A percentile compares a stretch with the other conserved stretches of the same genome.
Conservation (phyloP, 768 basidiomycete genomes). For the Amanita thiersii region DNA sequence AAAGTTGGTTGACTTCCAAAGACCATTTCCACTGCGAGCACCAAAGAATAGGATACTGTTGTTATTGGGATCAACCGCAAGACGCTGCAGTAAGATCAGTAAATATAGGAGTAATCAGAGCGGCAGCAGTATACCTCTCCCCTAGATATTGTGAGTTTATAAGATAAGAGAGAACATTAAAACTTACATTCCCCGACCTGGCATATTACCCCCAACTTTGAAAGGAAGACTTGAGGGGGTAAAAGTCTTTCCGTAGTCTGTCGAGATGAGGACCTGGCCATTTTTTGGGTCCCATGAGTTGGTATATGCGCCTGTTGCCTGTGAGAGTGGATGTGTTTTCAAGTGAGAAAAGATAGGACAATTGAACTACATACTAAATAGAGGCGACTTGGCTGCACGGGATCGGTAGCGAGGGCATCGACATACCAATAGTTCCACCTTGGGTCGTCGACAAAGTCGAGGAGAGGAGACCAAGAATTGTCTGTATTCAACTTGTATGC, state of each 20-base stretch:
- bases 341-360: background rate
- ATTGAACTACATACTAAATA: slow-evolving; percentile 31
- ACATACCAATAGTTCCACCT: slow-evolving; percentile 56
- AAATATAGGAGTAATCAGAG: background rate
- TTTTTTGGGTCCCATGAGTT: slow-evolving; percentile 58
- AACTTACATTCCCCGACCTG: slow-evolving; percentile 52
- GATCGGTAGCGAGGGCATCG: slow-evolving; percentile 57
- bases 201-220: slow-evolving; percentile 67
- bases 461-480: slow-evolving; percentile 53
- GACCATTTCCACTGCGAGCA: slow-evolving; percentile 53
- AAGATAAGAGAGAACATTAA: slow-evolving; percentile 8
- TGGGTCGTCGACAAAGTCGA: slow-evolving; percentile 42
- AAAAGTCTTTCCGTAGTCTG: slow-evolving; percentile 49
- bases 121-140: slow-evolving; percentile 32
- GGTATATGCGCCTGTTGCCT: slow-evolving; percentile 56
- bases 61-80: slow-evolving; percentile 54
- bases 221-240: slow-evolving; percentile 45
- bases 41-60: slow-evolving; percentile 59
- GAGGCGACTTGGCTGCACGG: slow-evolving; percentile 44
- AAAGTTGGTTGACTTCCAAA: slow-evolving; percentile 58
- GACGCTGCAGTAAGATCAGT: slow-evolving; percentile 28
- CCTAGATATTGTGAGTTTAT: slow-evolving; percentile 17
- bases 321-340: background rate
- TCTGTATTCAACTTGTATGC: slow-evolving; percentile 56
- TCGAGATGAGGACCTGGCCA: slow-evolving; percentile 54